Evolutionary conservation across 106 monocot genomes (phyloP), one percentile per base, ranked within the genome.

Genomic region (Acorus calamus): DNA sequence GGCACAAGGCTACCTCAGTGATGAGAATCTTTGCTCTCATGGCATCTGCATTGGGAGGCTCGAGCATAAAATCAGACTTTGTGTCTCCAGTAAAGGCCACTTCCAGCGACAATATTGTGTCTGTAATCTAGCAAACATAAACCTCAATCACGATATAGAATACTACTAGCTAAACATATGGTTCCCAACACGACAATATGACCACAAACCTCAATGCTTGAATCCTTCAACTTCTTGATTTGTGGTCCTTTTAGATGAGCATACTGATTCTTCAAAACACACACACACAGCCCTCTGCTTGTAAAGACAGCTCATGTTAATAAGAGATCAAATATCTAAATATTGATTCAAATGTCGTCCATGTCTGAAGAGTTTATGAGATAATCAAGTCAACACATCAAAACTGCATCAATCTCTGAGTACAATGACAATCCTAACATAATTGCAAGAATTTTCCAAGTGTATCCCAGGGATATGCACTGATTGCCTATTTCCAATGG

Each of bases 31-130:
- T 98, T 55, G 96, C 91, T 92, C 96, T 83, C 64, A 98, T 62
- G 3, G 96, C 96, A 88, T 91, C 96, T 46, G 91, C 84, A 98
- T 86, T 98, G 57, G 75, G 77, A 67, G 88, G 96, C 28, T 98
- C 88, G 58, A 81, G 65, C 65, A 98, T 91, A 60, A 98, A 98
- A 81, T 98, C 96, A 60, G 91, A 87, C 44, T 57, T 91, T 52
- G 96, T 98, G 49, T 96, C 96, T 63, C 96, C 96, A 46, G 96
- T 91, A 59, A 91, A 92, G 7, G 96, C 96, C 67, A 98, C 80
- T 71, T 98, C 96, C 42, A 91, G 96, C 73, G 74, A 79, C 75
- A 98, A 88, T 59, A 98, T 77, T 7, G 81, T 80, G 64, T 98
- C 88, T 70, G 96, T 92, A 71, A 98, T 98, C 96, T 98, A 74